Evolutionary conservation across 306 rosid species (phyloP), one percentile per base, ranked within the genome.

Genomic region (Acacia crassicarpa): DNA sequence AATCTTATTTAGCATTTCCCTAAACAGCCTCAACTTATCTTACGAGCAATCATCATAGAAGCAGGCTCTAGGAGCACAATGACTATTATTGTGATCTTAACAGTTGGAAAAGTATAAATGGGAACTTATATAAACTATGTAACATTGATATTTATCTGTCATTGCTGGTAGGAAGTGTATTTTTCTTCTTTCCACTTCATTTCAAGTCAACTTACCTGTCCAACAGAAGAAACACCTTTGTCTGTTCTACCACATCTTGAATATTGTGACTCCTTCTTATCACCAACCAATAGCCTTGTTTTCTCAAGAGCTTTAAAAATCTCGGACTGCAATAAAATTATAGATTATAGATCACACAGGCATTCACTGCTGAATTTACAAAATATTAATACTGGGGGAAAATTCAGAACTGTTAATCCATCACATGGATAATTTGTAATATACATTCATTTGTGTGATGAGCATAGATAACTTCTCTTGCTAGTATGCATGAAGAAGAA

Each of bases 201-300:
- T 72, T 67, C 15, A 27, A 67, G 75, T 48, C 76, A 74, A 84
- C 98, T 93, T 89, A 93, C 98, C 83, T 95, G 98, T 85, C 98
- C 98, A 86, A 91, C 89, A 67, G 98, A 90, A 49, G 98, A 95
- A 80, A 93, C 98, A 75, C 98, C 98, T 88, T 85, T 93, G 85
- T 93, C 98, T 54, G 98, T 95, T 87, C 98, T 90, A 48, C 98
- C 98, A 87, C 98, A 93, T 89, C 98, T 90, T 40, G 98, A 93
- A 88, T 95, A 95, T 70, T 84, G 92, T 20, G 94, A 89, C 80
- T 91, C 97, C 91, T 93, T 95, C 86, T 79, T 91, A 88, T 91
- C 95, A 80, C 91, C 94, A 83, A 90, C 83, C 81, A 93, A 85
- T 70, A 93, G 90, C 84, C 97, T 89, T 33, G 93, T 86, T 89